Conservation (phyloP, 78 protist genomes). For the Emiliania huxleyi region DNA sequence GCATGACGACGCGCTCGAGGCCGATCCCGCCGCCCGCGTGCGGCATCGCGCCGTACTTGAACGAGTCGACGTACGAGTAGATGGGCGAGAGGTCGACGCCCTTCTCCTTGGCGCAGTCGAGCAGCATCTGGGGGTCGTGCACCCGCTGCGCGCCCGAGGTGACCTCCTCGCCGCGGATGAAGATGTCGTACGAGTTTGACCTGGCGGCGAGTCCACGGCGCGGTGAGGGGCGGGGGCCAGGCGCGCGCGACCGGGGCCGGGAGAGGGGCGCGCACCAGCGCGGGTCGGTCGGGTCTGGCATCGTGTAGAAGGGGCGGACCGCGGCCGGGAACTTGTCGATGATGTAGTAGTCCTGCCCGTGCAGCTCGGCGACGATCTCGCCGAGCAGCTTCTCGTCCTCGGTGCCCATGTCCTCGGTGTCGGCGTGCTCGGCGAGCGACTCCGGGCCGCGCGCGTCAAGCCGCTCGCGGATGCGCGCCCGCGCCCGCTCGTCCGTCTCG, state of each 20-base stretch:
- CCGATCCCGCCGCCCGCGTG: slow-evolving; percentile 99
- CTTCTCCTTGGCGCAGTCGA: not conserved
- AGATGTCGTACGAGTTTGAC: slow-evolving; percentile 97
- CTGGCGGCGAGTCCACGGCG: too few relatives aligned
- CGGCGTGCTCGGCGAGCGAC: not conserved
- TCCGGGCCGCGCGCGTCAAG: not conserved
- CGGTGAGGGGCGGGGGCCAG: too few relatives aligned
- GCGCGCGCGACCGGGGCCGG: too few relatives aligned
- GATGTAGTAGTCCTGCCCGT: slow-evolving; percentile 92
- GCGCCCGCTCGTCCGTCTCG: not conserved
- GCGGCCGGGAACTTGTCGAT: slow-evolving; percentile 88
- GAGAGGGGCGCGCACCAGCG: too few relatives aligned
- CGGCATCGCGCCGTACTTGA: slow-evolving; percentile 95
- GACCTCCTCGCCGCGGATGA: slow-evolving; percentile 98
- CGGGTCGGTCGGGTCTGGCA: slow-evolving; percentile 84
- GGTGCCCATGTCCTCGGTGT: not conserved
- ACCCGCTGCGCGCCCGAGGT: slow-evolving; percentile 99
- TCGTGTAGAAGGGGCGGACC: slow-evolving; percentile 99
- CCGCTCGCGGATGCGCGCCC: not conserved
- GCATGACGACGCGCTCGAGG: slow-evolving; percentile 91
- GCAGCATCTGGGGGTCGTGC: slow-evolving; percentile 89
- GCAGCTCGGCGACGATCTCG: slow-evolving; percentile 78
- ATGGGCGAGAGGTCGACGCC: slow-evolving; percentile 32
- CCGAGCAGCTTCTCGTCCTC: slow-evolving; percentile 89
- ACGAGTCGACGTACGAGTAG: slow-evolving; percentile 88